Evolutionary conservation across 495 filamentous ascomycete genomes (phyloP), one percentile per base, ranked within the genome.

Genomic region (Trichoderma reesei): DNA sequence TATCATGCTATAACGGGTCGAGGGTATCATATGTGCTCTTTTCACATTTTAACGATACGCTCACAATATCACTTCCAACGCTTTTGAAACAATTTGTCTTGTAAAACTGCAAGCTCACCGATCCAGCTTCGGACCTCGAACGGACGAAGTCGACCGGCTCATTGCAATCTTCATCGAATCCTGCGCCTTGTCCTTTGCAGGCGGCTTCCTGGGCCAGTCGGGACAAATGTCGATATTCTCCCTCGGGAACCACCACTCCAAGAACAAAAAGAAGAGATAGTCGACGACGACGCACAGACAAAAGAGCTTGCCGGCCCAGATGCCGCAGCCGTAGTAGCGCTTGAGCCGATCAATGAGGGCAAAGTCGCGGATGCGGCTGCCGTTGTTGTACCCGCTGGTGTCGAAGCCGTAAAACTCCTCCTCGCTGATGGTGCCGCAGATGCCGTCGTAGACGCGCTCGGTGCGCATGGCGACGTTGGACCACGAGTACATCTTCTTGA

Each of bases 401-500:
- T 89, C 85, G 70, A 86, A 86, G 18, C 90, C 90, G 67, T 95
- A 95, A 70, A 96, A 96, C 66, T 96, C 91, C 59, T 87, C 87
- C 56, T 92, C 90, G 66, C 83, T 86, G 39, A 96, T 86, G 7
- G 86, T 86, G 6, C 92, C 91, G 3, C 83, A 88, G 61, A 98
- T 96, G 8, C 92, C 91, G 71, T 93, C 85, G 70, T 98, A 98
- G 2, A 98, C 95, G 1, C 95, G 82, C 72, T 98, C 94, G 1
- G 94, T 97, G 39, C 94, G 87, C 66, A 86, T 80, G 0, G 94
- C 94, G 1, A 98, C 91, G 72, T 98, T 90, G 3, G 90, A 92
- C 94, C 94, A 98, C 0, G 88, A 92, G 75, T 98, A 98, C 94
- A 98, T 97, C 71, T 86, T 87, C 74, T 95, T 95, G 54, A 98